These are phyloP conservation scores for Chrysoporthe cubensis DNA, from an alignment of 2,329 filamentous ascomycete species.

Conservation along the genomic window DNA sequence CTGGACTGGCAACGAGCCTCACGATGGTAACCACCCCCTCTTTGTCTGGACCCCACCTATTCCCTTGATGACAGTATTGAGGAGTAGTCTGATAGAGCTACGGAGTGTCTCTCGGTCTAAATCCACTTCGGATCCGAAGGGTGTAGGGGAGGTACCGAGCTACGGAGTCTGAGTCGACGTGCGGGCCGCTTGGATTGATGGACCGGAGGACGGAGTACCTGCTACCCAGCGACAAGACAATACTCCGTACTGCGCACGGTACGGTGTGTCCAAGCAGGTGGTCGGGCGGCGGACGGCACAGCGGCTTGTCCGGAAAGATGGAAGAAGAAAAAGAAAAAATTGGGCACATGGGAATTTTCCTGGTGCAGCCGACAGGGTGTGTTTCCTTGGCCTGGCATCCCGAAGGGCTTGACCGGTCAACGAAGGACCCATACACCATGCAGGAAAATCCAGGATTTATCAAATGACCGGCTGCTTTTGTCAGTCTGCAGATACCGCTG, in stretches of 20 bases:
- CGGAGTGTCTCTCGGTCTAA: not conserved
- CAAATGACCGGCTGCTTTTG: not conserved
- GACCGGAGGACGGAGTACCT: not conserved
- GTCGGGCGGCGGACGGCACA: conserved; percentile 5
- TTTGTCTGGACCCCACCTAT: too few relatives aligned
- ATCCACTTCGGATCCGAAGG: not conserved
- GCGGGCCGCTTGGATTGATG: not conserved
- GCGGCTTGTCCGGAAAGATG: not conserved
- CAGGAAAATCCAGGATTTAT: not conserved
- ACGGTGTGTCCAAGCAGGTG: conserved; percentile 4
- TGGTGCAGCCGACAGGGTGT: too few relatives aligned
- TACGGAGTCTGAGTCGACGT: not conserved
- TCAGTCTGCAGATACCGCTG: conserved; percentile 3
- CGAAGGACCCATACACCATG: conserved; percentile 6
- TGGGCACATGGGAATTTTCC: too few relatives aligned
- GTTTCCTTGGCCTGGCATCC: not conserved
- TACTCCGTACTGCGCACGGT: conserved; percentile 24
- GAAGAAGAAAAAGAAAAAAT: not conserved
- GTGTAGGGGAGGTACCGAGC: not conserved
- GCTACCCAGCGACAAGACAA: conserved; percentile 10
- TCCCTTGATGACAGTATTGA: too few relatives aligned
- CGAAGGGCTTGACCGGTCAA: conserved; percentile 8
- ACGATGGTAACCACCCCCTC: not conserved
- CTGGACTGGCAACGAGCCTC: not conserved
- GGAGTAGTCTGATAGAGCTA: not conserved